Base-by-base conservation (phyloP, 1,284 basidiomycete species). In the Cryptococcus sp. region DNA sequence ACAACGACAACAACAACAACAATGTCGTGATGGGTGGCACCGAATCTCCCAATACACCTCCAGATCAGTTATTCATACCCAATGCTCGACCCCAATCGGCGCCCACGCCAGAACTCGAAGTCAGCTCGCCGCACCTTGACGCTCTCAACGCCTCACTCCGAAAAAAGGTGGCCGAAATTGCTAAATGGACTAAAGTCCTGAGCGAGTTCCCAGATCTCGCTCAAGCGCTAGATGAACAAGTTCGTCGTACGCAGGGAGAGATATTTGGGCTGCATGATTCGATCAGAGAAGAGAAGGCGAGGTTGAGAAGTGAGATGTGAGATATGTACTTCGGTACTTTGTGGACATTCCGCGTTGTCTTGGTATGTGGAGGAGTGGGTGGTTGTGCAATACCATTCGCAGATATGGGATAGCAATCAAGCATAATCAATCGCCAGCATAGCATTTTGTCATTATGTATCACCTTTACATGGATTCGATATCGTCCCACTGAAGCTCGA, bases 171-270 rank as follows among this genome's bases (percentile, higher is more conserved):
- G 43, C 46, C 20, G 56, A 62, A 22, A 58, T 62, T 16, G 45
- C 49, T 17, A 52, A 49, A 34, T 62, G 60, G 60, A 62, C 60
- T 13, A 51, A 56, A 29, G 11, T 62, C 0, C 26, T 58, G 29
- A 29, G 20, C 19, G 60, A 62, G 25, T 62, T 52, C 29, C 56
- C 60, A 38, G 60, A 62, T 51, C 46, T 62, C 41, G 51, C 49
- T 19, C 26, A 53, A 4, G 46, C 56, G 6, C 43, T 62, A 20
- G 47, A 37, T 34, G 56, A n/a, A 6, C 60, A 62, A 19, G 54
- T 62, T 7, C 23, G 44, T 17, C 54, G 57, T 40, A 58, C 56
- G 11, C 52, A 58, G 25, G 53, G 45, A 10, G 60, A 62, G 53
- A 58, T 62, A 10, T 62, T 62, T 48, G 37, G n/a, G 7, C 26